Evolutionary conservation across 495 filamentous ascomycete genomes (phyloP), one percentile per base, ranked within the genome.

Genomic region (Penicillium herquei): DNA sequence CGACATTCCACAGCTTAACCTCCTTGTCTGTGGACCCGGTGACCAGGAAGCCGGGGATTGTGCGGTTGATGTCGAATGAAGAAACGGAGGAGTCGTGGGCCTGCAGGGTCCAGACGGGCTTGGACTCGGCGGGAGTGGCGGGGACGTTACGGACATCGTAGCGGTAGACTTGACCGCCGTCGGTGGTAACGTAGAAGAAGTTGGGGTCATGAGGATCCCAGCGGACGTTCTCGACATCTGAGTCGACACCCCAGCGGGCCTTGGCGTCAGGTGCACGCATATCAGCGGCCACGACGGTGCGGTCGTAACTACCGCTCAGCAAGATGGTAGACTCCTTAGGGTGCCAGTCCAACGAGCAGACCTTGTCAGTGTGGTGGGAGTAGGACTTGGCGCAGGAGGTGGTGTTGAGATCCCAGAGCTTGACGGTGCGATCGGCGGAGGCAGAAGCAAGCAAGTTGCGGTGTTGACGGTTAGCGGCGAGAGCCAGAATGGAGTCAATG

Each of bases 1-100:
- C 81, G 52, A 96, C 83, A 67, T 96, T 96, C 94, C 94, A 99
- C 42, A 99, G 78, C 80, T 99, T 99, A 43, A 98, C 91, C 18
- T 86, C 85, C 79, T 90, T 93, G 74, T 98, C 94, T 11, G 87
- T 88, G 1, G 91, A 96, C 1, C 91, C 94, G 7, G 94, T 97
- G 4, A 83, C 95, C 62, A 99, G 77, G 78, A 90, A 96, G 8
- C 93, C 94, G 1, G 94, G 94, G 53, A 99, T 89, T 37, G 82
- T 72, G 1, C 86, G 78, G 73, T 96, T 96, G 70, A 96, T 82
- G 68, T 96, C 93, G 65, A 99, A 96, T n/a, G 90, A 83, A 4
- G 92, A 95, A n/a, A 97, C 79, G 5, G 90, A 89, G 61, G 92
- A 86, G 66, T 96, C 91, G 74, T 99, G 94, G 3, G 94, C 94